Conservation (phyloP, 257 asterid genomes). For the Fraxinus pennsylvanica region DNA sequence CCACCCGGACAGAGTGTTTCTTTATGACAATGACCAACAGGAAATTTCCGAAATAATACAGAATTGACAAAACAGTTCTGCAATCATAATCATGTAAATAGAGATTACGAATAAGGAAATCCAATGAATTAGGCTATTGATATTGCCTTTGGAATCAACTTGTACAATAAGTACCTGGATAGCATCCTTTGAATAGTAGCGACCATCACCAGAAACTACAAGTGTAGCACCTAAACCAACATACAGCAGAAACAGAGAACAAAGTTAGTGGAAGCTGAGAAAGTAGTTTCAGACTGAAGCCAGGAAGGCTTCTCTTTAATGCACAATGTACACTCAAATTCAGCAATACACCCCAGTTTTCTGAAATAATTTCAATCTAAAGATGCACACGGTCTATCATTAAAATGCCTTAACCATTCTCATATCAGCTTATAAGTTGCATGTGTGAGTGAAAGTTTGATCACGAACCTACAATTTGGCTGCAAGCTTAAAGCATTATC, state of each 20-base stretch:
- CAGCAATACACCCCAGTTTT: not conserved
- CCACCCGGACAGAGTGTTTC: not conserved
- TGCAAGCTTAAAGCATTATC: not conserved
- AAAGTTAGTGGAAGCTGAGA: constrained; percentile 7
- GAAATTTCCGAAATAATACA: not conserved
- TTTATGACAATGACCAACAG: not conserved
- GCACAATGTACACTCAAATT: not conserved
- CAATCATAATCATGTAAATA: not conserved
- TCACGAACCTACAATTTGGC: not conserved
- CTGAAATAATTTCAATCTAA: not conserved
- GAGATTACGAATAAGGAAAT: not conserved
- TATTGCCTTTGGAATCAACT: constrained; percentile 18
- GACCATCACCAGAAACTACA: constrained; percentile 99
- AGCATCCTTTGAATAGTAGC: constrained; percentile 92
- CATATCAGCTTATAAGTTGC: not conserved
- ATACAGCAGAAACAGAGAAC: constrained; percentile 16
- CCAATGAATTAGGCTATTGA: not conserved
- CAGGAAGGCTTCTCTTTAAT: not conserved
- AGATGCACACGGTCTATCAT: not conserved
- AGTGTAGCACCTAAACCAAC: constrained; percentile 76
- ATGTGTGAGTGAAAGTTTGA: not conserved
- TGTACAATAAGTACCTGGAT: constrained; percentile 58
- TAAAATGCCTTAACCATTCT: not conserved
- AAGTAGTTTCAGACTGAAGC: not conserved
- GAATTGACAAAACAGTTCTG: not conserved